Evolutionary conservation across 1,284 basidiomycete species (phyloP).

Genomic region (Leccinum huronense): DNA sequence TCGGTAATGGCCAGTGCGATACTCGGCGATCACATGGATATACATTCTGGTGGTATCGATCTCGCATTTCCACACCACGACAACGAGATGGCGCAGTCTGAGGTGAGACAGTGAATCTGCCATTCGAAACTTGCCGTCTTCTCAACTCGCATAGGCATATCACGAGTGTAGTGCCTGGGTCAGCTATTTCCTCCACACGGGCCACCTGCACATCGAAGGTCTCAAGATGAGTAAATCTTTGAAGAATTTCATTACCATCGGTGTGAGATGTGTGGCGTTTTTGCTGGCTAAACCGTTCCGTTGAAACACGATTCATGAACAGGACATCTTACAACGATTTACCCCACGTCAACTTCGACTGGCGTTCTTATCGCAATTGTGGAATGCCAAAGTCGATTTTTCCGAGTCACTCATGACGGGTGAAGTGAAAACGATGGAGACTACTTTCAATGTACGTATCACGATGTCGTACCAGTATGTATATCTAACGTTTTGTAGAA

Average conservation of each 20-base stretch:
- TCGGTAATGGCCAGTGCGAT: slow-evolving; percentile 98
- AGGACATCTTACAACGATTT: slow-evolving; percentile 91
- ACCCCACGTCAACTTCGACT: slow-evolving; percentile 91
- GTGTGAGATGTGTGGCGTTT: slow-evolving; percentile 55
- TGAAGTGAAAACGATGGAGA: slow-evolving; percentile 88
- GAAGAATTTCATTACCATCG: slow-evolving; percentile 99
- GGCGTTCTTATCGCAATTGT: slow-evolving; percentile 88
- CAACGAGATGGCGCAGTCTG: slow-evolving; percentile 97
- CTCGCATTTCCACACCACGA: slow-evolving; percentile 99
- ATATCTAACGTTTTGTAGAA: slow-evolving; percentile 59
- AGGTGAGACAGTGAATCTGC: slow-evolving; percentile 52
- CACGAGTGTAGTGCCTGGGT: slow-evolving; percentile 95
- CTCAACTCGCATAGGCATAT: slow-evolving; percentile 63
- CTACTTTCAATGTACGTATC: slow-evolving; percentile 75
- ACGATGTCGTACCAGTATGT: not conserved
- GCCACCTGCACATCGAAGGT: slow-evolving; percentile 98
- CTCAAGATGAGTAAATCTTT: slow-evolving; percentile 99
- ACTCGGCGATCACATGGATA: slow-evolving; percentile 92
- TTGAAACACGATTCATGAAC: slow-evolving; percentile 9
- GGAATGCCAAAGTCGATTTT: slow-evolving; percentile 95
- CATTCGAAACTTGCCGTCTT: slow-evolving; percentile 10
- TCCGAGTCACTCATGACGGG: slow-evolving; percentile 86
- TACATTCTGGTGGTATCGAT: slow-evolving; percentile 97
- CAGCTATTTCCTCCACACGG: slow-evolving; percentile 99
- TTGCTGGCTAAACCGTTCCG: slow-evolving; percentile 7